phyloP scores from a whole-genome alignment of 768 basidiomycete species.

The Leccinum rimulosum region DNA sequence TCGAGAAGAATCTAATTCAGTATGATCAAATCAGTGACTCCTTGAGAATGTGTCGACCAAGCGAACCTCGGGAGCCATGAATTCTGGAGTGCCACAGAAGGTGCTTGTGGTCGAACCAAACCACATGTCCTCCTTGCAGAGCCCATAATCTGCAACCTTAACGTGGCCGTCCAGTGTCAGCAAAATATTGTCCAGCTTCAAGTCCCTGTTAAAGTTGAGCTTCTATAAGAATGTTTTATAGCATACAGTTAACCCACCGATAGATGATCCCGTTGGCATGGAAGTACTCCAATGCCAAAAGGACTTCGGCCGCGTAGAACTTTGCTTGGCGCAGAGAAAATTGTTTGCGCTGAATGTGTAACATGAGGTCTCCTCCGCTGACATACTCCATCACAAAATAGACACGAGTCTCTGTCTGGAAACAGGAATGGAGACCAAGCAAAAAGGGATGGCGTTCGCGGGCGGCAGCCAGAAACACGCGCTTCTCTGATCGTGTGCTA shows the following conservation, averaged over 20 bases:
- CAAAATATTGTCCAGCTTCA: constrained; percentile 97
- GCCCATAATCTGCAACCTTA: constrained; percentile 98
- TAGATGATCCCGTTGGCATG: constrained; percentile 99
- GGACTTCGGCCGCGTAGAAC: constrained; percentile 96
- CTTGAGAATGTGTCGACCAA: not conserved
- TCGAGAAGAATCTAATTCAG: constrained; percentile 86
- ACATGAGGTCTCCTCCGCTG: constrained; percentile 97
- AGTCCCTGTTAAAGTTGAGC: constrained; percentile 56
- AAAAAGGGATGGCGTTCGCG: constrained; percentile 97
- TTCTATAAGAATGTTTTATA: not conserved
- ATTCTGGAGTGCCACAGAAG: constrained; percentile 99
- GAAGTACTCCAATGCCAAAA: constrained; percentile 96
- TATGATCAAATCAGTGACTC: constrained; percentile 1
- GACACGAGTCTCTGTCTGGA: constrained; percentile 98
- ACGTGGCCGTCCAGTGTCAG: constrained; percentile 96
- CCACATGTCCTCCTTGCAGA: constrained; percentile 99
- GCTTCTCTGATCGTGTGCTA: constrained; percentile 98
- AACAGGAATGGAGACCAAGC: constrained; percentile 95
- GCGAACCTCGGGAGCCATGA: constrained; percentile 97
- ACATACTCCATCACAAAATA: constrained; percentile 99
- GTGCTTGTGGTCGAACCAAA: constrained; percentile 93
- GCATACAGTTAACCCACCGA: constrained; percentile 52
- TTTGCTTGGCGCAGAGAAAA: constrained; percentile 98
- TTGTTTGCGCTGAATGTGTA: constrained; percentile 98
- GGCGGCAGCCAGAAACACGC: constrained; percentile 96